Conservation (phyloP, 2,329 filamentous ascomycete species). For the Phyllosticta paracitricarpa region DNA sequence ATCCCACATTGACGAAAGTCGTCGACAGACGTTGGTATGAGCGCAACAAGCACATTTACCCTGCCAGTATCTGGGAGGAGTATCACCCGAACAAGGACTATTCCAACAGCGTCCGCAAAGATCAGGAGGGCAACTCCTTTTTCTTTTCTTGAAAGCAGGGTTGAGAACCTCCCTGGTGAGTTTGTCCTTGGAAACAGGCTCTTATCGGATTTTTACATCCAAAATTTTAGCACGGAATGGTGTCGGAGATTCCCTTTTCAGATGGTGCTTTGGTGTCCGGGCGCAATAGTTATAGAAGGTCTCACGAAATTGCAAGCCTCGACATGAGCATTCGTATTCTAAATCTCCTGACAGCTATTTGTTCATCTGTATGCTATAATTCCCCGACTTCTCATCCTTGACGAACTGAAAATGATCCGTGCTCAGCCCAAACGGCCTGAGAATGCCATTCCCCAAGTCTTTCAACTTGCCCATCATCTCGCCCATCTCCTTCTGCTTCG, state of each 20-base stretch:
- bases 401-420: constrained; percentile 93
- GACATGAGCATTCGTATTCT: background rate
- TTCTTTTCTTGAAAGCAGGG: constrained; percentile 43
- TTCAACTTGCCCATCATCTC: constrained; percentile 99
- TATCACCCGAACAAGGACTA: constrained; percentile 89
- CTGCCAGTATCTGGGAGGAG: constrained; percentile 89
- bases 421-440: constrained; percentile 87
- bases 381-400: constrained; percentile 79
- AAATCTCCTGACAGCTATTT: constrained; percentile 22
- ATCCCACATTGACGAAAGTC: constrained; percentile 78
- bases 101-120: constrained; percentile 63
- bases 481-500: constrained; percentile 77
- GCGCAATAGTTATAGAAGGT: background rate
- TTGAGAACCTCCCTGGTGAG: background rate
- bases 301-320: background rate
- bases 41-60: constrained; percentile 95
- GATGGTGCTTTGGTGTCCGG: background rate
- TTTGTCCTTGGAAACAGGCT: too few relatives aligned
- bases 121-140: constrained; percentile 83
- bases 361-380: constrained; percentile 87
- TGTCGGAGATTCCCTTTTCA: too few relatives aligned
- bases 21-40: constrained; percentile 97
- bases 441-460: constrained; percentile 77
- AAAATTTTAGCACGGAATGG: too few relatives aligned
- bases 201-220: too few relatives aligned